Base-by-base conservation (phyloP, 2,329 filamentous ascomycete species). In the Plenodomus biglobosus region DNA sequence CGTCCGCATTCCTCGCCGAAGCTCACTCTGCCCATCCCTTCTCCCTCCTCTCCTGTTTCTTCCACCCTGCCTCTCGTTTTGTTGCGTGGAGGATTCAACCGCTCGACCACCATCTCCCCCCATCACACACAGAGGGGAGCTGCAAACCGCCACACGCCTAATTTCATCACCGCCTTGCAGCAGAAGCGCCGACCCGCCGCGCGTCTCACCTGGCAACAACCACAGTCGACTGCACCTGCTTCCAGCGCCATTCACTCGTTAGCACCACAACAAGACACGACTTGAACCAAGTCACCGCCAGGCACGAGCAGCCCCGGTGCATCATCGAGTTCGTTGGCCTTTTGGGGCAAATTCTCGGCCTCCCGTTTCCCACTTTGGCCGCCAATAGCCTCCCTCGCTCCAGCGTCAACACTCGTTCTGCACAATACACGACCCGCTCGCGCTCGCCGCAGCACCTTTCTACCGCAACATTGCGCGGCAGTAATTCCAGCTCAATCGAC, bases 131-230 rank as follows among this genome's bases (percentile, higher is more conserved):
- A 46, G 50, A 55, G 55, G 54, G 61, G 60, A 65, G 57, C 59
- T 56, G 62, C 54, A 46, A 46, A 42, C 59, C 63, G 51, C 57
- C 37, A 46, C 42, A 34, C 46, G 40, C 52, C 49, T 46, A 53
- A 38, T 49, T 36, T 48, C 51, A 52, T 50, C 48, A 34, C 47
- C 46, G 46, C 44, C 45, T 50, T 46, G 40, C 48, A 46, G 37
- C 46, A 54, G 53, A 62, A 64, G 58, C 59, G 59, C 61, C 59
- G 56, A 56, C 49, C 56, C 60, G 60, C 64, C 65, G 64, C 66
- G 64, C 65, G 62, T 66, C 58, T 62, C 59, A 56, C 56, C 57
- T 61, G 56, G 56, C 62, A 60, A 59, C 65, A 58, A 64, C 67
- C 22, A 45, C 59, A n/a, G n/a, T n/a, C 48, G 44, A 45, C 55